Evolutionary conservation across 2,329 filamentous ascomycete genomes (phyloP), one percentile per base, ranked within the genome.

Genomic region (Diaporthe citriasiana): DNA sequence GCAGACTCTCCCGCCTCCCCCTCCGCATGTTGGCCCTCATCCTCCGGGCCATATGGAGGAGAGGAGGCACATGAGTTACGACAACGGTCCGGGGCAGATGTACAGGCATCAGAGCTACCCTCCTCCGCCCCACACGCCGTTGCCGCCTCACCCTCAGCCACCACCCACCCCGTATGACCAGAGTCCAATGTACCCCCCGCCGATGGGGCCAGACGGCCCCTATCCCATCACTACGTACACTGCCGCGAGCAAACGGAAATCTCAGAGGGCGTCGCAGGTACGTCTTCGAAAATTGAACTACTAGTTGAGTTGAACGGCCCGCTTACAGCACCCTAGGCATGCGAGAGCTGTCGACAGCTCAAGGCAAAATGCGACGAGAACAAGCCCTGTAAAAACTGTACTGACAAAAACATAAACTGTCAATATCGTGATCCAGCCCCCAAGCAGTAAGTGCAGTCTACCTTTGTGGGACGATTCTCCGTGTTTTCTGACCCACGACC

Each of bases 291-390:
- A 8, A 30, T 33, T 30, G 22, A 13, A 22, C 55, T 56, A 9
- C 8, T 15, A 30, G 66, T 45, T 70, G 27, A 50, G 50, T 73
- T 73, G 76, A 55, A 42, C 50, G 22, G 5, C 40, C 53, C 53
- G 27, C 56, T 73, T 30, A 42, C 55, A 45, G 27, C 27, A 15
- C 33, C 13, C 19, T 50, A 97, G 92, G 97, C 97, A 50, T 99
- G 97, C 83, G 95, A 97, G 80, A 94, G 93, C 82, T 98, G 95
- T 83, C 92, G 95, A 74, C 90, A 93, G 75, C 89, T 96, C 51
- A 98, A 97, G 83, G 95, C 95, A 19, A 97, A 97, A 83, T 98
- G 95, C 81, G 95, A 97, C 79, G 95, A 98, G 85, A 92, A 92
- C 15, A 92, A 93, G 77, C 95, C 93, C 2, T 93, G 93, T 79